Conservation (phyloP, 2,329 filamentous ascomycete species). For the Beauveria rudraprayagi region DNA sequence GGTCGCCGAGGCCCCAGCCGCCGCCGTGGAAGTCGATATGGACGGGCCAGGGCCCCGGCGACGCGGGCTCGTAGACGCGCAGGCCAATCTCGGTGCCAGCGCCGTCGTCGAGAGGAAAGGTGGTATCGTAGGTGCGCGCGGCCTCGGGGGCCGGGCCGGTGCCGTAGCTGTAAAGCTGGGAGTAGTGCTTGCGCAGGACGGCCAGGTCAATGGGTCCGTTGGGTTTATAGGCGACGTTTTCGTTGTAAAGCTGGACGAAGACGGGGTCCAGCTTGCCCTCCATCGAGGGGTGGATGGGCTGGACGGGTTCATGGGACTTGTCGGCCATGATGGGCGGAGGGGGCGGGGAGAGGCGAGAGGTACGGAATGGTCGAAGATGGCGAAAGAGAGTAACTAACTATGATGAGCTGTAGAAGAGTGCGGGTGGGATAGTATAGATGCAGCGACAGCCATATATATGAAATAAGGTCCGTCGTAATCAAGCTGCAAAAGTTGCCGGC, state of each 20-base stretch:
- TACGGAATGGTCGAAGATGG: too few relatives aligned
- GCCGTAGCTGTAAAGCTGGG: conserved; percentile 36
- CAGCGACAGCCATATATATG: too few relatives aligned
- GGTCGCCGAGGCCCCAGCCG: conserved; percentile 41
- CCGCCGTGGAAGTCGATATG: conserved; percentile 43
- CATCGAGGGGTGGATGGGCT: conserved; percentile 40
- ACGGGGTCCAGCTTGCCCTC: conserved; percentile 36
- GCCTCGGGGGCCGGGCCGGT: conserved; percentile 34
- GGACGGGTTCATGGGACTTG: conserved; percentile 33
- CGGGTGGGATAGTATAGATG: too few relatives aligned
- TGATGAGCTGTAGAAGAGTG: too few relatives aligned
- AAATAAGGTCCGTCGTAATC: too few relatives aligned
- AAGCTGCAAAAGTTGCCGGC: too few relatives aligned
- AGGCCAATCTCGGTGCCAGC: conserved; percentile 23
- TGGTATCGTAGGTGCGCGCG: conserved; percentile 30
- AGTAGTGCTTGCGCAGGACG: conserved; percentile 33
- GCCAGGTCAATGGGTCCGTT: conserved; percentile 31
- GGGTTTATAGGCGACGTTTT: conserved; percentile 33
- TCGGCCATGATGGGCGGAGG: conserved; percentile 11
- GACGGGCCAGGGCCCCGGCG: conserved; percentile 35
- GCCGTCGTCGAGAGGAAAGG: conserved; percentile 25
- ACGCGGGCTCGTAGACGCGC: conserved; percentile 36
- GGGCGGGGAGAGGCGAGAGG: background rate
- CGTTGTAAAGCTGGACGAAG: conserved; percentile 41
- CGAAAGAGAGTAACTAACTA: background rate